A percentile compares a stretch with the other conserved stretches of the same genome.
Evolutionary conservation across 1,139 yeast genomes (phyloP).

Genomic region (Geotrichum siamense): DNA sequence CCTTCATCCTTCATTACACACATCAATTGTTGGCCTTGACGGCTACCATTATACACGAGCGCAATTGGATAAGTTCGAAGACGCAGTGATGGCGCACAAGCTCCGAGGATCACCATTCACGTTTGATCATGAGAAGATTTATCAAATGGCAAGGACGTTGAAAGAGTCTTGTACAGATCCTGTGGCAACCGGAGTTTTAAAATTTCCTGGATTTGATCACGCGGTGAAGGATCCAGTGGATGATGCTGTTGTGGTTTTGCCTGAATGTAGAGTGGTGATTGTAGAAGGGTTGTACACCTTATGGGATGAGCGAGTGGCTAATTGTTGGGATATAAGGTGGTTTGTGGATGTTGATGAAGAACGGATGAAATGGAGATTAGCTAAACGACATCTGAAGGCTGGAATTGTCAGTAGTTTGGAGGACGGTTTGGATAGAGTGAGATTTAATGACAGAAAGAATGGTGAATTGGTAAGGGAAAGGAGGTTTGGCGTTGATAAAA

Average conservation of each 20-base stretch:
- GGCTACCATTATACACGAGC: slow-evolving; percentile 72
- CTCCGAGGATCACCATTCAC: slow-evolving; percentile 84
- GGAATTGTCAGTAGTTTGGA: slow-evolving; percentile 54
- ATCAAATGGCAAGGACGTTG: slow-evolving; percentile 12
- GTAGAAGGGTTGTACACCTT: slow-evolving; percentile 47
- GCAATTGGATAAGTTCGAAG: slow-evolving; percentile 45
- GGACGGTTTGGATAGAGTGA: slow-evolving; percentile 58
- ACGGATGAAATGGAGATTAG: slow-evolving; percentile 51
- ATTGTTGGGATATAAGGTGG: slow-evolving; percentile 38
- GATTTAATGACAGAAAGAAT: slow-evolving; percentile 61
- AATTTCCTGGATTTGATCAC: slow-evolving; percentile 70
- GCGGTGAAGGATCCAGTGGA: slow-evolving; percentile 51
- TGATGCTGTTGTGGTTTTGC: slow-evolving; percentile 41
- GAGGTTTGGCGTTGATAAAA: slow-evolving; percentile 30
- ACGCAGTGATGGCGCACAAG: slow-evolving; percentile 50
- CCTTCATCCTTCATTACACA: not conserved
- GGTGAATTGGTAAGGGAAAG: slow-evolving; percentile 49
- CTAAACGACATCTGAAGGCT: slow-evolving; percentile 60
- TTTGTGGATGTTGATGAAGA: slow-evolving; percentile 40
- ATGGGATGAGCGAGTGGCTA: slow-evolving; percentile 27
- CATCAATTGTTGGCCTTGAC: slow-evolving; percentile 51
- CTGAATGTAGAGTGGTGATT: slow-evolving; percentile 43
- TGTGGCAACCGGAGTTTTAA: not conserved
- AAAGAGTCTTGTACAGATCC: slow-evolving; percentile 5
- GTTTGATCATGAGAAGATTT: slow-evolving; percentile 42